phyloP scores from a whole-genome alignment of 495 filamentous ascomycete genomes.

The Zalerion maritima region DNA sequence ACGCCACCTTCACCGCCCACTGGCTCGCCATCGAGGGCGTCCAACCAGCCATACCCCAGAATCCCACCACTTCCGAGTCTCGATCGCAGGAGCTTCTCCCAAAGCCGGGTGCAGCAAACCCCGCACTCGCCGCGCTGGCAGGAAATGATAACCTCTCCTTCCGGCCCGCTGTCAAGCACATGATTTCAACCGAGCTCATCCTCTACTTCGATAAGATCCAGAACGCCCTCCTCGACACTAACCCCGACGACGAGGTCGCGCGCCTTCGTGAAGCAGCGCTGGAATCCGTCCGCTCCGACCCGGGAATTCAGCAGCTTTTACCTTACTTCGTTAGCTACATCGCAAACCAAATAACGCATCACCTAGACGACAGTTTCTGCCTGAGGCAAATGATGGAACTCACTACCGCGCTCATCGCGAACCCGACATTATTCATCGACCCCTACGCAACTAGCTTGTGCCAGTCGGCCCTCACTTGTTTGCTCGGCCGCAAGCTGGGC shows the following conservation, averaged over 20 bases:
- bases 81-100: conserved; percentile 71
- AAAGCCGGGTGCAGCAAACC: conserved; percentile 75
- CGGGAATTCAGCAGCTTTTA: conserved; percentile 83
- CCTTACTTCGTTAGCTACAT: conserved; percentile 95
- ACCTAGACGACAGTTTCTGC: conserved; percentile 70
- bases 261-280: conserved; percentile 69
- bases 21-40: conserved; percentile 81
- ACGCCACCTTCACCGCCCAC: conserved; percentile 78
- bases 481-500: conserved; percentile 74
- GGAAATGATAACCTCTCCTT: conserved; percentile 70
- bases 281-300: conserved; percentile 67
- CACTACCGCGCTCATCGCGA: conserved; percentile 66
- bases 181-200: conserved; percentile 85
- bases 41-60: conserved; percentile 89
- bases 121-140: conserved; percentile 64
- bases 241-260: conserved; percentile 52
- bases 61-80: conserved; percentile 69
- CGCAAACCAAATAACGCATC: conserved; percentile 85
- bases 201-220: conserved; percentile 96
- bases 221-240: conserved; percentile 69
- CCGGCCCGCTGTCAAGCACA: conserved; percentile 84
- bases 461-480: conserved; percentile 82
- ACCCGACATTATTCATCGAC: conserved; percentile 68
- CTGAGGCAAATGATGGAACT: conserved; percentile 85
- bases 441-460: conserved; percentile 80